Evolutionary conservation across 2,329 filamentous ascomycete genomes (phyloP), one percentile per base, ranked within the genome.

Genomic region (Trichoderma koningii): DNA sequence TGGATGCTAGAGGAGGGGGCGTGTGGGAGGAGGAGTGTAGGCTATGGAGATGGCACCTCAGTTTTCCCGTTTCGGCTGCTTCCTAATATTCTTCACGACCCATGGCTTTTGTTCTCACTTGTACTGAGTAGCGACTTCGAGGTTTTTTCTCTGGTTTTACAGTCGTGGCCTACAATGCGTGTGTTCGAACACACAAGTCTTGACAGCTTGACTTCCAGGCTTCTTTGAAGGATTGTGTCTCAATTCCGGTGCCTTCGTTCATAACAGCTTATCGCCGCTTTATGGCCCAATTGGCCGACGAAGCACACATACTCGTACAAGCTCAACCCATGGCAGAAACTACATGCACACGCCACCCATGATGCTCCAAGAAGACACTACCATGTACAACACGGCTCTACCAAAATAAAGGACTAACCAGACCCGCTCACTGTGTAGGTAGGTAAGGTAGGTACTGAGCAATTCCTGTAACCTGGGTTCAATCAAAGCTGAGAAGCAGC

Each of bases 61-160:
- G 26, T 56, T 28, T 52, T 48, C 62, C 62, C 53, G 9, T 64
- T 64, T 64, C 38, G 62, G 59, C 59, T 53, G 48, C n/a, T 53
- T 62, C 48, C 44, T 53, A 26, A 21, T 17, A 34, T 34, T 34
- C 23, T 44, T 34, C 34, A 38, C 14, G 5, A 38, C 12, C 2
- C 2, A 12, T 38, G 34, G 34, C 7, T 7, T 30, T 5, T 30
- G 28, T 30, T 34, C 30, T 34, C 21, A 28, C 28, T 26, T 23
- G 21, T 44, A 34, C 10, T 23, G 10, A n/a, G 44, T 52, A 60
- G 45, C 44, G 28, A 60, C 19, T 23, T 34, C 9, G 17, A 42
- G 15, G 9, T 21, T 52, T 23, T 17, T 44, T n/a, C n/a, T n/a
- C n/a, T 30, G 47, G 21, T 15, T 52, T 7, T 26, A 23, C 48